These are phyloP conservation scores for Nigrograna mackinnonii DNA, from an alignment of 2,329 filamentous ascomycete genomes.

Conservation along the genomic window DNA sequence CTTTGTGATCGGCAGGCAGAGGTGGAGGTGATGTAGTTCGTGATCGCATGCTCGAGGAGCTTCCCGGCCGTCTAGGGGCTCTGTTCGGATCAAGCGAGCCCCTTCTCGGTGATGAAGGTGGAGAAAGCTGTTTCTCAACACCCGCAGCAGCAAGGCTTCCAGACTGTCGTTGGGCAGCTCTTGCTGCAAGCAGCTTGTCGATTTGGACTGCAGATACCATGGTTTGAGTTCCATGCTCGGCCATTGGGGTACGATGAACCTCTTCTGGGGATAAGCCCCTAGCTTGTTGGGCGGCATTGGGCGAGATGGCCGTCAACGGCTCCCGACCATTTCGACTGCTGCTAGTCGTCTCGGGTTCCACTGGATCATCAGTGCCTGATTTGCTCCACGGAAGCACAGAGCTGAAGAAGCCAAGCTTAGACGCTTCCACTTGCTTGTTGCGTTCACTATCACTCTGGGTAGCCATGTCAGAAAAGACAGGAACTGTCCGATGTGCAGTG, in stretches of 20 bases:
- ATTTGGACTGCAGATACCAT: slow-evolving; percentile 80
- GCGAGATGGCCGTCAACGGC: slow-evolving; percentile 26
- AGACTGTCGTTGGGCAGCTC: slow-evolving; percentile 36
- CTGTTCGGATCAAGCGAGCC: slow-evolving; percentile 29
- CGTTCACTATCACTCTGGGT: no score
- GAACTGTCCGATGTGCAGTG: slow-evolving; percentile 28
- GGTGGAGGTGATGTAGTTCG: slow-evolving; percentile 65
- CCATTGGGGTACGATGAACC: slow-evolving; percentile 44
- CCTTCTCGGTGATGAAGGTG: slow-evolving; percentile 39
- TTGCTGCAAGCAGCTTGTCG: slow-evolving; percentile 71
- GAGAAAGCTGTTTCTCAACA: slow-evolving; percentile 33
- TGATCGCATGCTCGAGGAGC: slow-evolving; percentile 68
- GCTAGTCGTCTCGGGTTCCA: slow-evolving; percentile 4
- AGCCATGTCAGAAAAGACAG: no score
- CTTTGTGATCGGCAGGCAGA: slow-evolving; percentile 78
- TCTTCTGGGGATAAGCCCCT: slow-evolving; percentile 28
- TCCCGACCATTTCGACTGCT: slow-evolving; percentile 18
- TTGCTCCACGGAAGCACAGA: slow-evolving; percentile 53
- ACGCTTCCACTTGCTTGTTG: slow-evolving; percentile 18
- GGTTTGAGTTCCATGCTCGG: slow-evolving; percentile 81
- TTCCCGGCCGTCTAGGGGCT: slow-evolving; percentile 65
- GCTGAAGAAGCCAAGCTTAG: slow-evolving; percentile 45
- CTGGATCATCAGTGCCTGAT: slow-evolving; percentile 16
- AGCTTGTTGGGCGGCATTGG: slow-evolving; percentile 19
- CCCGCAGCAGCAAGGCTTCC: slow-evolving; percentile 29